These are phyloP conservation scores for Dactylellina leptospora DNA, from an alignment of 2,329 filamentous ascomycete genomes.

Conservation along the genomic window DNA sequence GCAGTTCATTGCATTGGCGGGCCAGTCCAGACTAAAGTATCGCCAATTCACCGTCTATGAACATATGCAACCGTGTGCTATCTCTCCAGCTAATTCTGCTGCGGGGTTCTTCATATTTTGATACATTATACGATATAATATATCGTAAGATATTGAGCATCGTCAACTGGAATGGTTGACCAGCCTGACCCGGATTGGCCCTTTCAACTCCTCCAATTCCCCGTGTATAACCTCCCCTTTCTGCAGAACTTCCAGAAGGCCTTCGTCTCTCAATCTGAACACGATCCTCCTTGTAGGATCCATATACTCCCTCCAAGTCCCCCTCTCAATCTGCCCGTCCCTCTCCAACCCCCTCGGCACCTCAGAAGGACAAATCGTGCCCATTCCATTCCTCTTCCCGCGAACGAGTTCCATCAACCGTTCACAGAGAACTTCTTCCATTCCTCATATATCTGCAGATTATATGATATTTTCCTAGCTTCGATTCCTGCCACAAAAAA, in stretches of 20 bases:
- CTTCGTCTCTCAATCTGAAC: constrained; percentile 31
- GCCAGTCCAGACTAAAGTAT: background rate
- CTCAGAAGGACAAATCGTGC: constrained; percentile 32
- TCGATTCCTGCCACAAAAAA: background rate
- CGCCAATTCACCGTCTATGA: background rate
- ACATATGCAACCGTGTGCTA: background rate
- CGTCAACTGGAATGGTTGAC: too few relatives aligned
- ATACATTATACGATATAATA: too few relatives aligned
- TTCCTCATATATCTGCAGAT: too few relatives aligned
- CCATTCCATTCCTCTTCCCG: constrained; percentile 14
- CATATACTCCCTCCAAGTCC: constrained; percentile 40
- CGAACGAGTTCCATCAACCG: constrained; percentile 10
- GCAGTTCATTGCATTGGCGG: background rate
- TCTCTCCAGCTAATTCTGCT: too few relatives aligned
- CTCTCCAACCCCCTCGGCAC: constrained; percentile 27
- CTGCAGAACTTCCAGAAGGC: constrained; percentile 29
- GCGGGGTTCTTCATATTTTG: too few relatives aligned
- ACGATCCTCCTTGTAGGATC: constrained; percentile 19
- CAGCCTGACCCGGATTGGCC: constrained; percentile 38
- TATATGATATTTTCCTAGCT: background rate
- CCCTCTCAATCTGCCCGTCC: constrained; percentile 11
- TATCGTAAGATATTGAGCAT: too few relatives aligned
- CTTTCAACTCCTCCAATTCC: constrained; percentile 19
- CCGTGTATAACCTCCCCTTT: constrained; percentile 15
- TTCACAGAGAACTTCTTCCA: background rate